Conservation (phyloP, 768 basidiomycete species). For the Tulasnella sp. region DNA sequence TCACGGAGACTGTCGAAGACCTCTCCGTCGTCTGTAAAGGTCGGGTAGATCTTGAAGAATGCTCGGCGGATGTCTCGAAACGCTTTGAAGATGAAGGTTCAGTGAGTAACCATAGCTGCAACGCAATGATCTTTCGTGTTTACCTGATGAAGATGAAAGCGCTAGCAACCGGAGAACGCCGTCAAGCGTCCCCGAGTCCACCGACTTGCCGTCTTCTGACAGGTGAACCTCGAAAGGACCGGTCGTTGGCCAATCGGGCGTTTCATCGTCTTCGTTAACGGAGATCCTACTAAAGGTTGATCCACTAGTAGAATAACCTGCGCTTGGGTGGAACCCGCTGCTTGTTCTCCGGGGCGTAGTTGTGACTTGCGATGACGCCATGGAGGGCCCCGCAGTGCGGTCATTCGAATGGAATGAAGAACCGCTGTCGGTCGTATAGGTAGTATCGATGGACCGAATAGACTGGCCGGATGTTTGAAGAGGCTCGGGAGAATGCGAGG, state of each 20-base stretch:
- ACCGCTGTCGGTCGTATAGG: neutral
- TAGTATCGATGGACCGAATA: conserved; percentile 14
- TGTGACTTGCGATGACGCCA: neutral
- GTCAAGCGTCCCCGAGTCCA: conserved; percentile 38
- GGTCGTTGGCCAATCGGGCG: neutral
- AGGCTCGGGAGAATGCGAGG: neutral
- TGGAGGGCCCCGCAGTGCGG: neutral
- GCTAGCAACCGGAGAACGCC: conserved; percentile 39
- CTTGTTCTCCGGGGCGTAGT: neutral
- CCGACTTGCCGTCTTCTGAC: conserved; percentile 19
- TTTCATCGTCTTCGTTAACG: neutral
- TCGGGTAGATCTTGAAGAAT: conserved; percentile 38
- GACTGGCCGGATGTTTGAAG: neutral
- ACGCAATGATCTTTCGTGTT: conserved; percentile 1
- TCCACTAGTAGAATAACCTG: neutral
- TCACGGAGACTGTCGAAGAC: conserved; percentile 35
- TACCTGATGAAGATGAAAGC: conserved; percentile 22
- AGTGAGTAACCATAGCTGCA: neutral
- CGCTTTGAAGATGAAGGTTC: conserved; percentile 27
- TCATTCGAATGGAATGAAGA: neutral
- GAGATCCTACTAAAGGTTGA: neutral
- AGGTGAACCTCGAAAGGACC: conserved; percentile 8
- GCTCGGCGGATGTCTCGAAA: conserved; percentile 28
- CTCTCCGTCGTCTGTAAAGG: conserved; percentile 39
- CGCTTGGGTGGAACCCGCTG: neutral